phyloP scores from a whole-genome alignment of 1,284 basidiomycete genomes.

The Paramarasmius palmivorus region DNA sequence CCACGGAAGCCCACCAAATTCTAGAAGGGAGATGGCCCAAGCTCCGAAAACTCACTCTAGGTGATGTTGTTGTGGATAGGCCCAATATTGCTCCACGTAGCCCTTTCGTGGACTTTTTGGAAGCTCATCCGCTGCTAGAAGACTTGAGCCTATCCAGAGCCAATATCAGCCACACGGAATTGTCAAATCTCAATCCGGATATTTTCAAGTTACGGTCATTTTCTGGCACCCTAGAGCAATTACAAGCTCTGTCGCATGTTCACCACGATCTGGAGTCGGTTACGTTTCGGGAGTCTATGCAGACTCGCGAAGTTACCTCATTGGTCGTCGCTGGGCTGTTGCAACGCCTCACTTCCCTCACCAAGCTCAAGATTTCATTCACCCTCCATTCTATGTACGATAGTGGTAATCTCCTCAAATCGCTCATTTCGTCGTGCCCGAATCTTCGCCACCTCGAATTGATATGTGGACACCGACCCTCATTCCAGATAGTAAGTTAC shows the following conservation, averaged over 20 bases:
- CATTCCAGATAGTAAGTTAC: constrained; percentile 62
- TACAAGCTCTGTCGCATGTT: constrained; percentile 53
- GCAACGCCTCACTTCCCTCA: constrained; percentile 51
- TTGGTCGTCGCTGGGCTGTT: constrained; percentile 58
- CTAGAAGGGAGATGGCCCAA: constrained; percentile 60
- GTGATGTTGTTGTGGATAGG: constrained; percentile 63
- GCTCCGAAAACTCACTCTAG: constrained; percentile 55
- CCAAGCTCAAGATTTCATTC: constrained; percentile 61
- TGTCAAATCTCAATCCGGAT: constrained; percentile 45
- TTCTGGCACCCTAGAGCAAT: constrained; percentile 60
- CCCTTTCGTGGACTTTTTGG: constrained; percentile 66
- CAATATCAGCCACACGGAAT: constrained; percentile 54
- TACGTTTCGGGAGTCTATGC: constrained; percentile 62
- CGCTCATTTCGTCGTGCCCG: constrained; percentile 64
- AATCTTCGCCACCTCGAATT: constrained; percentile 60
- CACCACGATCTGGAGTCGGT: constrained; percentile 48
- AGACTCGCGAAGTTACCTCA: constrained; percentile 65
- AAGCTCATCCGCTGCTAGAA: constrained; percentile 56
- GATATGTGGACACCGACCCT: constrained; percentile 65
- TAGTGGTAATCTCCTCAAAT: constrained; percentile 63
- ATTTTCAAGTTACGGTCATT: constrained; percentile 57
- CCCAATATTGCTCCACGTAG: constrained; percentile 32
- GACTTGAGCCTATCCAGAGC: constrained; percentile 54
- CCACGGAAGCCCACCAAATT: constrained; percentile 40
- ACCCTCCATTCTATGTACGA: constrained; percentile 72